Evolutionary conservation across 257 asterid genomes (phyloP).

Genomic region (Salvia splendens): DNA sequence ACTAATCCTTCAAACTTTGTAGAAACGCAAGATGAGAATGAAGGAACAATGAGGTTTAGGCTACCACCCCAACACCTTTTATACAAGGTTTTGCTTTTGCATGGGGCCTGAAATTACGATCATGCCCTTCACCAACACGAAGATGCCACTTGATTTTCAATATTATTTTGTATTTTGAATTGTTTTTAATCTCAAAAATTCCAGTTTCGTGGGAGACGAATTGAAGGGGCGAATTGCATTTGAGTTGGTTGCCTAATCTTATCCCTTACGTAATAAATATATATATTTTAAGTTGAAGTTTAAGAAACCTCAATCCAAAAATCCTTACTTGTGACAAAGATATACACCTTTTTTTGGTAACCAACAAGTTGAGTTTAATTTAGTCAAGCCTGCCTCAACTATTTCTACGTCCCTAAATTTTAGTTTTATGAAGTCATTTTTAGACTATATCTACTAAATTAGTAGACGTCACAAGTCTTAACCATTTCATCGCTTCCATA

Average conservation of each 20-base stretch:
- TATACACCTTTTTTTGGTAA: constrained; percentile 32
- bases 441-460: too few species aligned
- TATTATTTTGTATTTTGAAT: background rate
- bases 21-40: constrained; percentile 43
- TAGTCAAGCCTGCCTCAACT: constrained; percentile 65
- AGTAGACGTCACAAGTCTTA: too few species aligned
- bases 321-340: constrained; percentile 23
- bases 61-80: constrained; percentile 35
- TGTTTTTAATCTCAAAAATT: too few species aligned
- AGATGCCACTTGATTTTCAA: background rate
- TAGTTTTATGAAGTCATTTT: too few species aligned
- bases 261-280: constrained; percentile 16
- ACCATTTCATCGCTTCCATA: too few species aligned
- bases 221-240: constrained; percentile 46
- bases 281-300: constrained; percentile 7
- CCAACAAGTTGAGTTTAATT: constrained; percentile 29
- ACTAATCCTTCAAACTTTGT: constrained; percentile 30
- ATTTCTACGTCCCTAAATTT: constrained; percentile 6
- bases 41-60: constrained; percentile 49
- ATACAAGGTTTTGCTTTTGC: constrained; percentile 32
- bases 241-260: constrained; percentile 75
- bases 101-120: constrained; percentile 39
- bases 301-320: background rate
- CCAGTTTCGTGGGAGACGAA: constrained; percentile 26
- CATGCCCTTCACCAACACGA: constrained; percentile 33